phyloP scores from a whole-genome alignment of 768 basidiomycete genomes.

The Steccherinum ochraceum region DNA sequence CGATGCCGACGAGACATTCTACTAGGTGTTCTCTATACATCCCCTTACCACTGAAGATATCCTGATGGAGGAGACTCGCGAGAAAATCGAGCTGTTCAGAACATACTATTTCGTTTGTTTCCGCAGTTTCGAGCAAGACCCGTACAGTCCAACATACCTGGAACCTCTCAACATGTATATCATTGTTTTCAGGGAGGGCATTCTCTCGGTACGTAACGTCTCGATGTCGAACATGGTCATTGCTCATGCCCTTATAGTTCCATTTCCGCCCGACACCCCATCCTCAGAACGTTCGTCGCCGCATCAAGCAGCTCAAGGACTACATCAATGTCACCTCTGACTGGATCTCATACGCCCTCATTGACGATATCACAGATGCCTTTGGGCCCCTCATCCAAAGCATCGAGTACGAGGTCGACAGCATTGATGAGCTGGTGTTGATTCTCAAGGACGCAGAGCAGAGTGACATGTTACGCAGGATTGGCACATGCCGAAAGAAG shows the following conservation, averaged over 20 bases:
- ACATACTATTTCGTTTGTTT: constrained; percentile 99
- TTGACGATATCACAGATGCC: constrained; percentile 99
- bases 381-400: constrained; percentile 98
- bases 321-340: constrained; percentile 98
- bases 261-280: constrained; percentile 97
- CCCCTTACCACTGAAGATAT: constrained; percentile 99
- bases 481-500: constrained; percentile 97
- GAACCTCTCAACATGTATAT: constrained; percentile 99
- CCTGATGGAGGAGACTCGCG: constrained; percentile 97
- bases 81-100: constrained; percentile 98
- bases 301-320: constrained; percentile 98
- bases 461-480: constrained; percentile 95
- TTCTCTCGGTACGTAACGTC: constrained; percentile 67
- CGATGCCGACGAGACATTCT: background rate
- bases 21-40: constrained; percentile 96
- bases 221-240: background rate
- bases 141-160: constrained; percentile 92
- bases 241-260: constrained; percentile 47
- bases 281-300: constrained; percentile 94
- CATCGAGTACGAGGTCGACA: constrained; percentile 99
- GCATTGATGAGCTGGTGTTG: constrained; percentile 95
- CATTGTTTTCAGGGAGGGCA: constrained; percentile 96
- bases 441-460: constrained; percentile 95
- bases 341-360: constrained; percentile 99
- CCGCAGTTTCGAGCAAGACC: constrained; percentile 98